Percentiles rank a stretch among this genome's conserved stretches.
Evolutionary conservation across 2,329 filamentous ascomycete species (phyloP).

Genomic region (Rutstroemia sp.): DNA sequence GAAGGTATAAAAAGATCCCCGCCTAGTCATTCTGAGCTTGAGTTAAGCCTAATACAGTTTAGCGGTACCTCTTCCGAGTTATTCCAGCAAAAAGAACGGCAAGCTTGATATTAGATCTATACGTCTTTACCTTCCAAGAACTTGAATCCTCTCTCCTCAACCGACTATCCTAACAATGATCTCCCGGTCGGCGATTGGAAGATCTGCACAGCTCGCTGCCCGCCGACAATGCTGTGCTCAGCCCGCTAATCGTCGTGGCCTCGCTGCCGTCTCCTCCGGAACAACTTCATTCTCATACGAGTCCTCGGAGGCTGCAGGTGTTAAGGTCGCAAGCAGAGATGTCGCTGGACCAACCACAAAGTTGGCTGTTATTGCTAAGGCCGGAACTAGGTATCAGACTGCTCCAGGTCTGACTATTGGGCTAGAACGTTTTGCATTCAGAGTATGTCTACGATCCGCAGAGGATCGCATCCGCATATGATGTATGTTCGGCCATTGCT

Average conservation of each 20-base stretch:
- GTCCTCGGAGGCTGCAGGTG: conserved; percentile 69
- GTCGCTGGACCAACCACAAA: conserved; percentile 82
- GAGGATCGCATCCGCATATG: conserved; percentile 6
- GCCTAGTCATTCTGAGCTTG: not conserved
- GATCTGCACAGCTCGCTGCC: conserved; percentile 55
- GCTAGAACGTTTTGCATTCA: conserved; percentile 94
- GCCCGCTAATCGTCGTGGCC: conserved; percentile 48
- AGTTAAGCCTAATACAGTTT: not conserved
- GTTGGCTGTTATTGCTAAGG: conserved; percentile 86
- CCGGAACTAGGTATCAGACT: conserved; percentile 86
- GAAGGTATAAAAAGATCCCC: conserved; percentile 7
- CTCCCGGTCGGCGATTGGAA: conserved; percentile 57
- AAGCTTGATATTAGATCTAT: conserved; percentile 12
- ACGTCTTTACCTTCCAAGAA: conserved; percentile 8
- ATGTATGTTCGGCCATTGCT: conserved; percentile 6
- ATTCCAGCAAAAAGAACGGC: conserved; percentile 15
- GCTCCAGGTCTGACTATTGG: conserved; percentile 84
- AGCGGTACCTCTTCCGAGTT: conserved; percentile 10
- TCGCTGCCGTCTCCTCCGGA: conserved; percentile 56
- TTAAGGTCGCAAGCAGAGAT: conserved; percentile 92
- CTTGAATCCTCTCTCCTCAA: conserved; percentile 15
- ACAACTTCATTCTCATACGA: conserved; percentile 81
- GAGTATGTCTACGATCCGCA: conserved; percentile 44
- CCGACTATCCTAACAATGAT: conserved; percentile 51
- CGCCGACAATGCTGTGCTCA: conserved; percentile 51